A percentile compares a stretch with the other conserved stretches of the same genome.
Evolutionary conservation across 495 filamentous ascomycete genomes (phyloP).

Genomic region (Daldinia decipiens): DNA sequence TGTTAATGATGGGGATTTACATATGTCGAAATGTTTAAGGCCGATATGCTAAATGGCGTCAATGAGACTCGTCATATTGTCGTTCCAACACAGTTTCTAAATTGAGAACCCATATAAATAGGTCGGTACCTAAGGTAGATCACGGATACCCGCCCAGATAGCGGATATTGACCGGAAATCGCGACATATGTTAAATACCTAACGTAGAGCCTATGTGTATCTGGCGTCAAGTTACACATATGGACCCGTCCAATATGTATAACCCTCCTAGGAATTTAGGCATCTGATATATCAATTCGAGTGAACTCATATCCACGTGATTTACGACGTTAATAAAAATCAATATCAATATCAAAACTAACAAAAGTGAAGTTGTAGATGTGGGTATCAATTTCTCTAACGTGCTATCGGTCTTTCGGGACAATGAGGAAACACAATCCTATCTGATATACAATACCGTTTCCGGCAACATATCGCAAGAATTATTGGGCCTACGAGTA

Average conservation of each 20-base stretch:
- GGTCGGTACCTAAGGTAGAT: background rate
- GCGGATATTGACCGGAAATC: slow-evolving; percentile 7
- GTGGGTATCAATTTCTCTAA: slow-evolving; percentile 45
- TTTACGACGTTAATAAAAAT: background rate
- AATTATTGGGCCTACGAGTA: background rate
- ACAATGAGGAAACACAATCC: slow-evolving; percentile 10
- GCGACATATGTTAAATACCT: slow-evolving; percentile 1
- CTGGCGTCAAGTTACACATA: background rate
- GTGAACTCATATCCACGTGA: background rate
- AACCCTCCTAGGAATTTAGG: background rate
- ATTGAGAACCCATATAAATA: background rate
- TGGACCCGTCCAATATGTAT: background rate
- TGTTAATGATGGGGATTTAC: slow-evolving; percentile 2
- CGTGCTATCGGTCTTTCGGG: slow-evolving; percentile 20
- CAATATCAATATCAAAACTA: background rate
- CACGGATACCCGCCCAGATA: slow-evolving; percentile 1
- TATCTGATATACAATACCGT: slow-evolving; percentile 31
- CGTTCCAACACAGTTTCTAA: background rate
- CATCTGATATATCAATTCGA: background rate
- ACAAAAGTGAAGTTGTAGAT: background rate
- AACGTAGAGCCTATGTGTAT: background rate
- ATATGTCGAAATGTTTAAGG: slow-evolving; percentile 4
- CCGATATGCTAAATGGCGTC: slow-evolving; percentile 3
- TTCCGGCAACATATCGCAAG: slow-evolving; percentile 15
- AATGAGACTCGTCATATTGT: slow-evolving; percentile 2